phyloP scores from a whole-genome alignment of 345 rosid genomes.

The Gossypium mustelinum region DNA sequence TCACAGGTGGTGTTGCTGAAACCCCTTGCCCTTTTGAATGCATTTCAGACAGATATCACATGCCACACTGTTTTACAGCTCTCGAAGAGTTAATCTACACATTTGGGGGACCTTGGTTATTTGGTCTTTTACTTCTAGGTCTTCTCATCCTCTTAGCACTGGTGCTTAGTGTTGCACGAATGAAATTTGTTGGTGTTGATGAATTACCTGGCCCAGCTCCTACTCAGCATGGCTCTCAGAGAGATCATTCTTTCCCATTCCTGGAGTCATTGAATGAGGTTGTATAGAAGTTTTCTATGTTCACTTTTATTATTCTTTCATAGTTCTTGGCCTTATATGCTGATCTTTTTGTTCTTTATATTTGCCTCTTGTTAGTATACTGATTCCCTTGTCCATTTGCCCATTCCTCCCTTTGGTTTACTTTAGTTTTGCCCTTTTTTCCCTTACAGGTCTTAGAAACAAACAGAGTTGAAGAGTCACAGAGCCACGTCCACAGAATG shows the following conservation, averaged over 20 bases:
- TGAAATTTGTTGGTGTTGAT: constrained; percentile 96
- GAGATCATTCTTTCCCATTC: constrained; percentile 95
- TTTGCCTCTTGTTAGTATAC: too few species aligned
- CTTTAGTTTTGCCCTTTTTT: background rate
- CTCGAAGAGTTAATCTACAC: constrained; percentile 97
- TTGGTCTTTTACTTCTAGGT: constrained; percentile 78
- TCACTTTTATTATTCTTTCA: background rate
- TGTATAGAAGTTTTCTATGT: constrained; percentile 21
- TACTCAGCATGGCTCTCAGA: constrained; percentile 86
- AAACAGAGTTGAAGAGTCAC: constrained; percentile 94
- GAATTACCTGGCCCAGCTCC: constrained; percentile 90
- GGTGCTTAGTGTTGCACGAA: constrained; percentile 97
- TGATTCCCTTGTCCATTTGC: background rate
- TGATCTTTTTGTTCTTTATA: background rate
- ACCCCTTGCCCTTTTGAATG: constrained; percentile 92
- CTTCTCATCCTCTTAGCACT: constrained; percentile 87
- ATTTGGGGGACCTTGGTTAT: constrained; percentile 98
- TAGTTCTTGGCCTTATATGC: background rate
- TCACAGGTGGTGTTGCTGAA: constrained; percentile 83
- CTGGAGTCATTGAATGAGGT: constrained; percentile 98
- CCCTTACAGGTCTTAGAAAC: constrained; percentile 84
- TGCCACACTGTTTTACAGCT: constrained; percentile 95
- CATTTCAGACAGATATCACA: constrained; percentile 88
- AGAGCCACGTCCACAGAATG: constrained; percentile 95
- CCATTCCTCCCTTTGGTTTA: background rate